Percentiles rank a stretch among this genome's conserved stretches.
Conservation (phyloP, 768 basidiomycete genomes). For the Saitozyma sp. region DNA sequence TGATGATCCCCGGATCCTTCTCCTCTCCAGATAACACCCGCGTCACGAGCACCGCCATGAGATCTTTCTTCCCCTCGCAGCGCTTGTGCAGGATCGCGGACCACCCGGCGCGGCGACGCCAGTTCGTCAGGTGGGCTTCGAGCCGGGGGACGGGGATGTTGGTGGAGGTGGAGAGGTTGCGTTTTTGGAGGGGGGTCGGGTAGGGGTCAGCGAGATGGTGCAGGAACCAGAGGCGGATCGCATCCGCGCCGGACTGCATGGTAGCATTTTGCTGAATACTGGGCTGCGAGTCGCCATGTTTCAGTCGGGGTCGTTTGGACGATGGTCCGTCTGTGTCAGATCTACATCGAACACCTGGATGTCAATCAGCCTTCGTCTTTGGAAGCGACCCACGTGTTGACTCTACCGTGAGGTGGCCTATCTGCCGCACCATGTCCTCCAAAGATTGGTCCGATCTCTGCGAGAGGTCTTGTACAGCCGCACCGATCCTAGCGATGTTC, state of each 20-base stretch:
- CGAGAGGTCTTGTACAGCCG: no score
- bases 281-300: background rate
- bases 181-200: constrained; percentile 28
- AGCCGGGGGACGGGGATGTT: constrained; percentile 28
- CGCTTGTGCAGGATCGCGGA: constrained; percentile 30
- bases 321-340: no score
- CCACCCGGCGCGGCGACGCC: constrained; percentile 41
- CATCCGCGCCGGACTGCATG: no score
- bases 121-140: constrained; percentile 41
- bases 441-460: no score
- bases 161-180: constrained; percentile 16
- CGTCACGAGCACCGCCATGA: constrained; percentile 12
- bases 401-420: no score
- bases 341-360: no score
- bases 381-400: no score
- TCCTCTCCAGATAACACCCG: background rate
- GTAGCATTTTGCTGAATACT: no score
- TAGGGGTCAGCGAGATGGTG: constrained; percentile 33
- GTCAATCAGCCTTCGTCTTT: no score
- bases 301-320: background rate
- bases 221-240: constrained; percentile 40
- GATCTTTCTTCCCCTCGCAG: constrained; percentile 12
- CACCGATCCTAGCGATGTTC: no score
- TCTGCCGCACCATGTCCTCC: no score
- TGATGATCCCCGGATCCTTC: constrained; percentile 10